phyloP scores from a whole-genome alignment of 176 grass and related monocot species.

The Aegilops tauschii region DNA sequence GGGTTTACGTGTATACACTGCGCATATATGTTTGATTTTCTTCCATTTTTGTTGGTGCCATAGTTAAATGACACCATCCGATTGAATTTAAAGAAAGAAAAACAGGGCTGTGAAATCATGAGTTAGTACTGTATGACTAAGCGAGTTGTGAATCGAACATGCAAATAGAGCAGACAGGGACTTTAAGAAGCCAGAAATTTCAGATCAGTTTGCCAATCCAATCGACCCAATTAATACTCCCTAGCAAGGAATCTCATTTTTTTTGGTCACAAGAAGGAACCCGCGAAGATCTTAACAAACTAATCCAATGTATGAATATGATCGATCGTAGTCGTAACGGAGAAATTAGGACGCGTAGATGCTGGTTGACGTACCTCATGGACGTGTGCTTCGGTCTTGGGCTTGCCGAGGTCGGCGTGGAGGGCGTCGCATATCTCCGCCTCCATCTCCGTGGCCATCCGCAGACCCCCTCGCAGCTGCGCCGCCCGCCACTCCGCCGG shows the following conservation, averaged over 20 bases:
- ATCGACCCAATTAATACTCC: neutral
- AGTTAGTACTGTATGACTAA: neutral
- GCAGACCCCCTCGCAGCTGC: slow-evolving; percentile 52
- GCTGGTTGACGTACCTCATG: slow-evolving; percentile 34
- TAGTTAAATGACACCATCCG: neutral
- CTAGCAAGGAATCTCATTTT: too few species aligned
- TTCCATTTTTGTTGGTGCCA: neutral
- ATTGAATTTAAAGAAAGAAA: neutral
- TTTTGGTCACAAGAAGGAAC: neutral
- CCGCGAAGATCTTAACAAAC: neutral
- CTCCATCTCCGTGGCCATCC: slow-evolving; percentile 68
- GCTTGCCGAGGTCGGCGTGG: slow-evolving; percentile 63
- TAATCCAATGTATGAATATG: neutral
- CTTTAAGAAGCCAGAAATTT: neutral
- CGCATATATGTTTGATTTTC: neutral
- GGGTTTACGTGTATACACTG: neutral
- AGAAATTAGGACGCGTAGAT: neutral
- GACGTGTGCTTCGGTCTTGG: slow-evolving; percentile 53
- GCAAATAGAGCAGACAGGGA: neutral
- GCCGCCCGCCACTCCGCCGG: slow-evolving; percentile 56
- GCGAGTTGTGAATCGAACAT: neutral
- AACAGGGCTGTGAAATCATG: neutral
- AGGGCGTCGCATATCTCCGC: slow-evolving; percentile 56
- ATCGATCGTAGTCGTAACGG: neutral
- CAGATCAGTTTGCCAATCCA: neutral